Conservation (phyloP, 441 rosid genomes). For the Pelargonium fulgidum region DNA sequence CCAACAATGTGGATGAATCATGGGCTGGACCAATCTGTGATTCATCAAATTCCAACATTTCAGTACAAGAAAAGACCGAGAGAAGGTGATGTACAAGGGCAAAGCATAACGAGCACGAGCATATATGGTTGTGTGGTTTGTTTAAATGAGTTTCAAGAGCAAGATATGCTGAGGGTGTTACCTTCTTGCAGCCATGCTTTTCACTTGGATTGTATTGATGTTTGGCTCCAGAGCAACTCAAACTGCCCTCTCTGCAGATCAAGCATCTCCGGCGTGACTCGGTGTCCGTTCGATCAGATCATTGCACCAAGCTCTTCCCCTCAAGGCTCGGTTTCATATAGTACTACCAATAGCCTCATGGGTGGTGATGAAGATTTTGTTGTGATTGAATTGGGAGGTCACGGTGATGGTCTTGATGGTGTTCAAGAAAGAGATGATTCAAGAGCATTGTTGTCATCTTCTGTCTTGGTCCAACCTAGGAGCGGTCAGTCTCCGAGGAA, state of each 20-base stretch:
- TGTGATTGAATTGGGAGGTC: constrained; percentile 50
- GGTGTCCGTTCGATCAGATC: constrained; percentile 35
- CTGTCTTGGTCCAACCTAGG: constrained; percentile 20
- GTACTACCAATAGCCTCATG: constrained; percentile 30
- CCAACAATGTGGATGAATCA: constrained; percentile 37
- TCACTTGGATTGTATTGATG: constrained; percentile 56
- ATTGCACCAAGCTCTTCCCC: constrained; percentile 62
- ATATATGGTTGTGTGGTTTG: constrained; percentile 53
- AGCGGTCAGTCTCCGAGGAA: constrained; percentile 25
- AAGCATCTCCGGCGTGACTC: constrained; percentile 40
- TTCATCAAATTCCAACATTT: constrained; percentile 46
- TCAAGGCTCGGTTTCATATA: constrained; percentile 34
- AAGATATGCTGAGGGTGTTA: constrained; percentile 50
- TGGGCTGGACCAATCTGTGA: constrained; percentile 46
- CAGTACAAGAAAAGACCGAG: constrained; percentile 29
- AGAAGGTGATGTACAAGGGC: constrained; percentile 13
- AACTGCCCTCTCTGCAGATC: constrained; percentile 64
- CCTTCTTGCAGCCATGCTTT: constrained; percentile 53
- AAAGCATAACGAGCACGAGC: constrained; percentile 16
- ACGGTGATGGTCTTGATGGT: constrained; percentile 13
- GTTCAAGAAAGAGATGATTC: constrained; percentile 30
- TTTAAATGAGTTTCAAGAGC: constrained; percentile 51
- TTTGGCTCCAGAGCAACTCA: constrained; percentile 49
- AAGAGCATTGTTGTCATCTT: constrained; percentile 1
- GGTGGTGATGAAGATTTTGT: constrained; percentile 48